Conservation (phyloP, 352 stramenopile genomes). For the Nothophytophthora sp. region DNA sequence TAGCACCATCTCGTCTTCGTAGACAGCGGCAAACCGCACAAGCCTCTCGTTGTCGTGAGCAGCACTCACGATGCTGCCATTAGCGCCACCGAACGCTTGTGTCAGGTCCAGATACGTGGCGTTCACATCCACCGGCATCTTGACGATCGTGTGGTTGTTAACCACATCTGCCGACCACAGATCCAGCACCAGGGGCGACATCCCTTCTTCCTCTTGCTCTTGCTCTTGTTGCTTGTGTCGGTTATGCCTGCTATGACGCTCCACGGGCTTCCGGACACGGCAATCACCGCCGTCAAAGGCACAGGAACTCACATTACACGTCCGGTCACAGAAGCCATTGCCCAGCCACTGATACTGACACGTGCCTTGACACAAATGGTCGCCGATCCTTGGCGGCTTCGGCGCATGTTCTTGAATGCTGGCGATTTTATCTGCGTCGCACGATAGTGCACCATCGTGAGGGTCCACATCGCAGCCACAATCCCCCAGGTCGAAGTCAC, state of each 20-base stretch:
- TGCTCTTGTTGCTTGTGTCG: slow-evolving; percentile 9
- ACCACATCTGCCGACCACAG: slow-evolving; percentile 48
- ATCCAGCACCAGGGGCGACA: slow-evolving; percentile 30
- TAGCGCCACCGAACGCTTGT: slow-evolving; percentile 56
- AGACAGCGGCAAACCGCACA: slow-evolving; percentile 70
- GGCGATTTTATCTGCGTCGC: slow-evolving; percentile 62
- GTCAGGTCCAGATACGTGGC: slow-evolving; percentile 73
- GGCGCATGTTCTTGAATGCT: slow-evolving; percentile 55
- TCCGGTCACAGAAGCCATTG: slow-evolving; percentile 73
- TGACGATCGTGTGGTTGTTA: slow-evolving; percentile 62
- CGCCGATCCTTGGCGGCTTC: slow-evolving; percentile 40
- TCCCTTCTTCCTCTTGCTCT: slow-evolving; percentile 14
- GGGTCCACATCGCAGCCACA: slow-evolving; percentile 81
- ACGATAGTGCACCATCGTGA: slow-evolving; percentile 46
- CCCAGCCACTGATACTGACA: slow-evolving; percentile 86
- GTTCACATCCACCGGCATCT: slow-evolving; percentile 65
- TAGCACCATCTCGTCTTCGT: slow-evolving; percentile 76
- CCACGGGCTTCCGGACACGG: slow-evolving; percentile 29
- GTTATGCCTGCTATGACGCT: too few relatives aligned
- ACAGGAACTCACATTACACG: slow-evolving; percentile 83
- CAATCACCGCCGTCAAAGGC: slow-evolving; percentile 88
- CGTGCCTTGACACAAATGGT: slow-evolving; percentile 68
- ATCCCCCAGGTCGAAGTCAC: slow-evolving; percentile 94
- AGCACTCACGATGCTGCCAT: slow-evolving; percentile 53
- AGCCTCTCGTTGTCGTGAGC: slow-evolving; percentile 69